These are phyloP conservation scores for Peronospora belbahrii DNA, from an alignment of 352 stramenopile genomes.

Conservation along the genomic window DNA sequence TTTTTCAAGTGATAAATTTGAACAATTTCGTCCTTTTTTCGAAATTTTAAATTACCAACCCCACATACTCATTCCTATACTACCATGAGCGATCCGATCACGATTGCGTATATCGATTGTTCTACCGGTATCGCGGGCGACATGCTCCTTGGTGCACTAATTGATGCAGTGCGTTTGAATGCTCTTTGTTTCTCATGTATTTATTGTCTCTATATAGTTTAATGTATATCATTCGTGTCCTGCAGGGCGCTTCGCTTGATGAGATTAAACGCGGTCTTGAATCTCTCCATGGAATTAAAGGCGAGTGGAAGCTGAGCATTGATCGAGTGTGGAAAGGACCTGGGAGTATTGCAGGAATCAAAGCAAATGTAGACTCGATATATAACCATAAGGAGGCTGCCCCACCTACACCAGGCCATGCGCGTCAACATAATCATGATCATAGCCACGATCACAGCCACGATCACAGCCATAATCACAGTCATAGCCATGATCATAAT, in stretches of 20 bases:
- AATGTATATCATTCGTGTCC: slow-evolving; percentile 4
- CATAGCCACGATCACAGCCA: slow-evolving; percentile 20
- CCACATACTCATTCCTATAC: background rate
- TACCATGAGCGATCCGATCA: slow-evolving; percentile 14
- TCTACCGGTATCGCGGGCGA: slow-evolving; percentile 86
- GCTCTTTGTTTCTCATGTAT: too few relatives aligned
- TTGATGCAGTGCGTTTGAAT: slow-evolving; percentile 64
- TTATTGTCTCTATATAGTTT: background rate
- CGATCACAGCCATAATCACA: slow-evolving; percentile 15
- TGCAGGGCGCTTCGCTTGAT: slow-evolving; percentile 51
- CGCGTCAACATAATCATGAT: slow-evolving; percentile 9
- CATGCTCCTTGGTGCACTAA: slow-evolving; percentile 86
- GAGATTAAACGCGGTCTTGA: slow-evolving; percentile 49
- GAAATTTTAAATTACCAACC: background rate
- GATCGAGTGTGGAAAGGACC: slow-evolving; percentile 75
- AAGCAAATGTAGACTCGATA: slow-evolving; percentile 83
- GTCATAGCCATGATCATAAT: slow-evolving; percentile 15
- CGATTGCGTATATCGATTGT: slow-evolving; percentile 78
- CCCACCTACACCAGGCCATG: slow-evolving; percentile 16
- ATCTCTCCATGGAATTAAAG: slow-evolving; percentile 54
- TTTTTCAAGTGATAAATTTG: too few relatives aligned
- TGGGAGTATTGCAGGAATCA: slow-evolving; percentile 84
- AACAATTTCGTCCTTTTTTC: background rate
- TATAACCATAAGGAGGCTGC: slow-evolving; percentile 68
- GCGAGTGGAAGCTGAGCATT: slow-evolving; percentile 81